phyloP scores from a whole-genome alignment of 768 basidiomycete genomes.

The Russula emetica region DNA sequence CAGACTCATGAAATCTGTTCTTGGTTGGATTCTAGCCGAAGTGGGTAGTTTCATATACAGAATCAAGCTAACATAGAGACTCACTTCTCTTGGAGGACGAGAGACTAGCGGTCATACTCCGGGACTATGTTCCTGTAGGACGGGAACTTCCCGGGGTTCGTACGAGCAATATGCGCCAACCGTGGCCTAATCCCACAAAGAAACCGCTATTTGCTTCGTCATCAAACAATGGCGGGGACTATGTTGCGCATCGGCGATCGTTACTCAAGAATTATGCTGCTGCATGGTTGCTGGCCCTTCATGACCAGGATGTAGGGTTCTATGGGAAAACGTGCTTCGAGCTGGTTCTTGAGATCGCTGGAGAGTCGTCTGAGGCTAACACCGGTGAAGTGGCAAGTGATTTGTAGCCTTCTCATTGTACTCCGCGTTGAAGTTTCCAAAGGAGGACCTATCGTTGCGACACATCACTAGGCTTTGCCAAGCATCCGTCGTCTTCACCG shows the following conservation, averaged over 20 bases:
- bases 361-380: slow-evolving; percentile 29
- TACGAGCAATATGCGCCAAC: slow-evolving; percentile 37
- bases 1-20: slow-evolving; percentile 52
- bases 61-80: background rate
- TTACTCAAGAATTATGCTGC: slow-evolving; percentile 54
- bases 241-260: slow-evolving; percentile 54
- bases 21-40: slow-evolving; percentile 73
- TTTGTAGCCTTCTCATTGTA: background rate
- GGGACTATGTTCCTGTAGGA: slow-evolving; percentile 60
- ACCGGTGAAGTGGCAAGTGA: slow-evolving; percentile 13
- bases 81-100: slow-evolving; percentile 48
- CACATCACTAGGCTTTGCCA: slow-evolving; percentile 53
- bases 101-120: slow-evolving; percentile 58
- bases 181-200: slow-evolving; percentile 50
- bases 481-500: slow-evolving; percentile 49
- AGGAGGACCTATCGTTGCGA: slow-evolving; percentile 36
- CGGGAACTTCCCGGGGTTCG: slow-evolving; percentile 62
- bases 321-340: slow-evolving; percentile 56
- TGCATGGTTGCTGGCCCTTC: slow-evolving; percentile 67
- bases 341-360: slow-evolving; percentile 46
- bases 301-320: slow-evolving; percentile 51
- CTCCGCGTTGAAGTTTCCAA: background rate
- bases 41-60: slow-evolving; percentile 36
- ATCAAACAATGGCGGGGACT: slow-evolving; percentile 63
- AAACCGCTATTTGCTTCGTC: slow-evolving; percentile 39